A percentile compares a stretch with the other conserved stretches of the same genome.
phyloP scores from a whole-genome alignment of 1,139 yeast species.

The Candida tetrigidarum region DNA sequence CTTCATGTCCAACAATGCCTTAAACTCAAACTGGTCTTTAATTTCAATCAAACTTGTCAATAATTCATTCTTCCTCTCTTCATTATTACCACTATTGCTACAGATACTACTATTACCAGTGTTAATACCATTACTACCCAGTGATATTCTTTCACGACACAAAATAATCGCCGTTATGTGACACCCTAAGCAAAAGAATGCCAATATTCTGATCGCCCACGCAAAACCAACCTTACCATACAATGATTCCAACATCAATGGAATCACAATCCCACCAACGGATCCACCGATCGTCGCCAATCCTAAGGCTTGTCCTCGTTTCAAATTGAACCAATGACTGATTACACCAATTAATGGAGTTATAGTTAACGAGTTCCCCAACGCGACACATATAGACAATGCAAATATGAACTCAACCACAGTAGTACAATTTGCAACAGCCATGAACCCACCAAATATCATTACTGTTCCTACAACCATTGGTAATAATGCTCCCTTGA shows the following conservation, averaged over 20 bases:
- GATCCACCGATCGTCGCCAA: conserved; percentile 45
- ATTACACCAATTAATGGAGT: conserved; percentile 42
- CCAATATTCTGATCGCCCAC: conserved; percentile 42
- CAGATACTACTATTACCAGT: too few species aligned
- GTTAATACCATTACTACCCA: neutral
- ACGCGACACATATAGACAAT: conserved; percentile 36
- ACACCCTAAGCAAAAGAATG: conserved; percentile 35
- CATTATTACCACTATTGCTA: neutral
- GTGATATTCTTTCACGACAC: conserved; percentile 14
- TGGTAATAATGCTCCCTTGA: conserved; percentile 33
- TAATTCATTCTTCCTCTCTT: conserved; percentile 18
- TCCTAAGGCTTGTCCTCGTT: conserved; percentile 40
- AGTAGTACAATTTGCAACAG: conserved; percentile 31
- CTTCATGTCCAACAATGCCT: conserved; percentile 30
- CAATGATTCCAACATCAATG: conserved; percentile 35
- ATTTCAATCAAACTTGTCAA: conserved; percentile 27
- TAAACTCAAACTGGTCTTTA: conserved; percentile 27
- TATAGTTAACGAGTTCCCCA: conserved; percentile 40
- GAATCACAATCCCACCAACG: conserved; percentile 41
- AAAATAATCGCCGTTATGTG: conserved; percentile 20
- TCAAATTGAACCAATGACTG: conserved; percentile 41
- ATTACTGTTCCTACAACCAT: conserved; percentile 30
- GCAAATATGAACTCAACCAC: conserved; percentile 42
- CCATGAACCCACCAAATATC: conserved; percentile 37
- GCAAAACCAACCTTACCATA: conserved; percentile 35